phyloP scores from a whole-genome alignment of 805 yeast genomes.

The Brettanomyces nanus region DNA sequence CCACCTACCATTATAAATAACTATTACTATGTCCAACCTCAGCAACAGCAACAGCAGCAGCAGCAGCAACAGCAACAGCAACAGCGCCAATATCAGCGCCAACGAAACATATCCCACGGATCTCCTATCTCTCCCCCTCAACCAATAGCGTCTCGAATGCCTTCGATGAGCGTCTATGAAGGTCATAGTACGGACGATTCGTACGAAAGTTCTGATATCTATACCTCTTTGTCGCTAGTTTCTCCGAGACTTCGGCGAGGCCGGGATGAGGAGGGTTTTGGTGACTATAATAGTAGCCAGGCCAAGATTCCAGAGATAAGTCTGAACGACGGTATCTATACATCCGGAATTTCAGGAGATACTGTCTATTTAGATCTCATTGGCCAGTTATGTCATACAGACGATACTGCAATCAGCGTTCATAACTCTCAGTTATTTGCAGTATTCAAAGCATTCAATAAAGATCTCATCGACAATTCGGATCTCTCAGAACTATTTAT shows the following conservation, averaged over 20 bases:
- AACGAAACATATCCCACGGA: slow-evolving; percentile 2
- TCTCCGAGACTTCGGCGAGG: not conserved
- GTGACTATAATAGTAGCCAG: not conserved
- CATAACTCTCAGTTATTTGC: slow-evolving; percentile 14
- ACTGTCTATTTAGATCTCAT: slow-evolving; percentile 9
- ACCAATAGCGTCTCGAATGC: not conserved
- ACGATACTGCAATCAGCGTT: slow-evolving; percentile 14
- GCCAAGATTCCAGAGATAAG: slow-evolving; percentile 15
- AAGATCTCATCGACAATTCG: slow-evolving; percentile 10
- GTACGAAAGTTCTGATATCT: slow-evolving; percentile 11
- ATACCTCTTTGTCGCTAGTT: slow-evolving; percentile 13
- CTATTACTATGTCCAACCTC: slow-evolving; percentile 14
- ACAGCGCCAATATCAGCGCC: not conserved
- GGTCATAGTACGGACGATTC: not conserved
- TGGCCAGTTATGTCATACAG: slow-evolving; percentile 7
- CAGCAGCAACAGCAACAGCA: slow-evolving; percentile 4
- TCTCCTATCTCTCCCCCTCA: slow-evolving; percentile 1
- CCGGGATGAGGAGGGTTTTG: not conserved
- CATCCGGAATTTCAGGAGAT: not conserved
- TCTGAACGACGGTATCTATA: slow-evolving; percentile 8
- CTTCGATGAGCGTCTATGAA: not conserved
- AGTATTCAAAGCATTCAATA: slow-evolving; percentile 13
- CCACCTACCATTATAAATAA: slow-evolving; percentile 15
- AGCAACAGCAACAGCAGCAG: slow-evolving; percentile 3
- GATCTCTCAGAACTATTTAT: slow-evolving; percentile 13